Conservation (phyloP, 202 grass and related monocot species). For the Zoysia matrella region DNA sequence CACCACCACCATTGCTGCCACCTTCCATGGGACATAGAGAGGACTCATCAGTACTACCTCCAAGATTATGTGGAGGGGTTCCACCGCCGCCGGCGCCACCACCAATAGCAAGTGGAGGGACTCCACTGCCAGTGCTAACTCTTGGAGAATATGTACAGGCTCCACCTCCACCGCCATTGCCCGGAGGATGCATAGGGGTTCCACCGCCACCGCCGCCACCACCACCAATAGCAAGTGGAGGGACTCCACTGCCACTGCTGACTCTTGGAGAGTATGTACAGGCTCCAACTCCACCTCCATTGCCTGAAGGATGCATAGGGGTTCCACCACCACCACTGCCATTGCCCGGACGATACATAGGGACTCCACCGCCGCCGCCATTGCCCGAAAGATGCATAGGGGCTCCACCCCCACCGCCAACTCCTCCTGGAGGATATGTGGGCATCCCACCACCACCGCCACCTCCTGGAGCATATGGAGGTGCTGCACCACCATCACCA, state of each 20-base stretch:
- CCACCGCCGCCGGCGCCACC: too few species aligned
- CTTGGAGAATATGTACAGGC: too few species aligned
- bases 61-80: too few species aligned
- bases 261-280: not conserved
- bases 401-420: conserved; percentile 9
- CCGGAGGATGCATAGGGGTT: conserved; percentile 16
- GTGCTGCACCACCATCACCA: not conserved
- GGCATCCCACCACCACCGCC: not conserved
- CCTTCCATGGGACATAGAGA: too few species aligned
- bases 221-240: not conserved
- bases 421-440: not conserved
- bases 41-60: too few species aligned
- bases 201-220: conserved; percentile 21
- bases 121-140: too few species aligned
- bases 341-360: not conserved
- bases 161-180: conserved; percentile 30
- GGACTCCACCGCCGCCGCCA: conserved; percentile 23
- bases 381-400: not conserved
- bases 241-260: not conserved
- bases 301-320: not conserved
- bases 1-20: too few species aligned
- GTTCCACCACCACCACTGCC: conserved; percentile 6
- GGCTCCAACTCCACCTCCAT: conserved; percentile 8
- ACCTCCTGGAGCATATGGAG: conserved; percentile 29
- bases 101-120: too few species aligned